Evolutionary conservation across 345 rosid species (phyloP), one percentile per base, ranked within the genome.

Genomic region (Ailanthus altissimus): DNA sequence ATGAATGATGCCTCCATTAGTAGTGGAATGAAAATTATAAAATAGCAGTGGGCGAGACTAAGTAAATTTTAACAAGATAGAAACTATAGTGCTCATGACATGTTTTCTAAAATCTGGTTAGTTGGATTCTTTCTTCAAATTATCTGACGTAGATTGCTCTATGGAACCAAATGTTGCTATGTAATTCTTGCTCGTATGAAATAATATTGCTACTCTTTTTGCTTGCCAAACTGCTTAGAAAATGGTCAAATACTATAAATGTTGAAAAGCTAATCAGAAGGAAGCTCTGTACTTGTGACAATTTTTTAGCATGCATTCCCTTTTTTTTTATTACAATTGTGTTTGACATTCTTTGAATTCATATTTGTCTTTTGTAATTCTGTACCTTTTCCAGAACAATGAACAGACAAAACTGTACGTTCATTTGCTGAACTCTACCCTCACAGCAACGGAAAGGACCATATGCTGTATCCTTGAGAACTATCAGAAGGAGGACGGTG

Each of bases 401-500:
- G 99, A 93, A 78, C 90, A 90, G 85, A 67, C 83, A 1, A 91
- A 92, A 74, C 97, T 92, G 82, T 93, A 90, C 20, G 97, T 91
- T 70, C 98, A 95, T 84, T 67, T 92, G 82, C 81, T 93, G 84
- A 95, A 95, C 84, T 95, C 99, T 1, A 93, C 99, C 21, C 98
- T 95, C 4, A 88, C 99, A 0, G 99, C 98, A 8, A 95, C 99
- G 0, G 97, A 95, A 87, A 95, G 99, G 86, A 93, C 99, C 26
- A 79, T 95, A 21, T 95, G 98, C 85, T 89, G 94, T 86, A 92
- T 95, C 81, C 97, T 95, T 0, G 99, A 95, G 82, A 95, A 92
- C 83, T 86, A 89, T 83, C 99, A 95, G 86, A 87, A 74, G 61
- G 98, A 92, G 70, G 89, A 87, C 62, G 94, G 99, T 23, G 94